A percentile compares a stretch with the other conserved stretches of the same genome.
Conservation (phyloP, 306 rosid genomes). For the Lupinus albus region DNA sequence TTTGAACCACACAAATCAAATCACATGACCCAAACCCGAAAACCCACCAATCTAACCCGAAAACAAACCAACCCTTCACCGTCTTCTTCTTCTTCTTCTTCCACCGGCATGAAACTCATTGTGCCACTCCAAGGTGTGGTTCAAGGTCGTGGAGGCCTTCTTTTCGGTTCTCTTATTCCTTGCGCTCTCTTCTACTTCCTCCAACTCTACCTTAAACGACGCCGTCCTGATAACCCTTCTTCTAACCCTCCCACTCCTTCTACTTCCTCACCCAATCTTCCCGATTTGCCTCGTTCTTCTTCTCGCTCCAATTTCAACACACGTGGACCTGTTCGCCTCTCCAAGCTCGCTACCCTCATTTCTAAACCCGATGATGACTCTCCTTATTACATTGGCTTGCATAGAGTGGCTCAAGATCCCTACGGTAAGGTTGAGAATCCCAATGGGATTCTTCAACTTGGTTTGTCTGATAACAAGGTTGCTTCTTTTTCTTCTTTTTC, state of each 20-base stretch:
- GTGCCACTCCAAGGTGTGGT: constrained; percentile 92
- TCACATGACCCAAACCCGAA: constrained; percentile 56
- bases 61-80: constrained; percentile 23
- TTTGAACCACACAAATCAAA: constrained; percentile 36
- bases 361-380: constrained; percentile 63
- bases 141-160: constrained; percentile 92
- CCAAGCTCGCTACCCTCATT: constrained; percentile 60
- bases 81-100: too few relatives aligned
- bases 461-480: constrained; percentile 78
- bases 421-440: constrained; percentile 58
- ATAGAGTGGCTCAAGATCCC: constrained; percentile 57
- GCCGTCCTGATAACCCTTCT: constrained; percentile 50
- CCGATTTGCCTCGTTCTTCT: constrained; percentile 58
- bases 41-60: constrained; percentile 21
- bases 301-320: constrained; percentile 69
- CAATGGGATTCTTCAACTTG: constrained; percentile 76
- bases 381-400: constrained; percentile 75
- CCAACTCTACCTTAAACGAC: constrained; percentile 81
- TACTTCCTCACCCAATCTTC: neutral
- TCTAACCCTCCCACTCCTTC: constrained; percentile 40
- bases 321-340: constrained; percentile 65
- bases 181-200: constrained; percentile 89
- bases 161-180: constrained; percentile 86
- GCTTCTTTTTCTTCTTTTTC: neutral
- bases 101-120: constrained; percentile 61